A percentile compares a stretch with the other conserved stretches of the same genome.
Evolutionary conservation across 2,329 filamentous ascomycete species (phyloP).

Genomic region (Fusarium napiforme): DNA sequence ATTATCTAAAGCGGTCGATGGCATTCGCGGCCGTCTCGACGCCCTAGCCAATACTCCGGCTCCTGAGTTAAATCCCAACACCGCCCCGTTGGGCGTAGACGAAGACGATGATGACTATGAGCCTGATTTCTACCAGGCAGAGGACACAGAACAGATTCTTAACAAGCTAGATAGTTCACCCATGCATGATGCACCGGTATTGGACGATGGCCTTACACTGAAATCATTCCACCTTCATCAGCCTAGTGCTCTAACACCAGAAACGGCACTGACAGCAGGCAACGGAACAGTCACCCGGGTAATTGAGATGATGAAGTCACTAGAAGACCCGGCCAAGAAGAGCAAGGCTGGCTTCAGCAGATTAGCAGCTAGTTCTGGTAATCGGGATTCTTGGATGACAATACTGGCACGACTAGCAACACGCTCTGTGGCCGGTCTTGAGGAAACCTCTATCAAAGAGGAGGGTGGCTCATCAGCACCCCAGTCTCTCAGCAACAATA

Average conservation of each 20-base stretch:
- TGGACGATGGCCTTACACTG: constrained; percentile 66
- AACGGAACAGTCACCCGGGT: constrained; percentile 80
- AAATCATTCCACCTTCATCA: constrained; percentile 83
- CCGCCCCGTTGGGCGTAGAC: constrained; percentile 71
- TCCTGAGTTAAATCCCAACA: constrained; percentile 65
- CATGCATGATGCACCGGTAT: constrained; percentile 53
- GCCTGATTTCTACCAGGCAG: constrained; percentile 81
- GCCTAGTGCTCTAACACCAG: constrained; percentile 77
- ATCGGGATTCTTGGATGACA: constrained; percentile 90
- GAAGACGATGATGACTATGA: constrained; percentile 92
- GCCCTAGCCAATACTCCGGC: constrained; percentile 58
- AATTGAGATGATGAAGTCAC: constrained; percentile 78
- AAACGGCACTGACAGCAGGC: constrained; percentile 78
- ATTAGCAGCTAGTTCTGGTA: constrained; percentile 84
- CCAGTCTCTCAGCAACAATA: constrained; percentile 70
- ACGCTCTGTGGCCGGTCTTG: constrained; percentile 76
- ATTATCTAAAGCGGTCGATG: constrained; percentile 78
- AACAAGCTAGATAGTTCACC: constrained; percentile 80
- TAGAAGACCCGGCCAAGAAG: constrained; percentile 75
- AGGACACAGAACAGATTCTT: constrained; percentile 80
- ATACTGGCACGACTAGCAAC: constrained; percentile 88
- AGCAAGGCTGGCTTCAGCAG: constrained; percentile 81
- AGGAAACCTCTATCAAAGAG: constrained; percentile 66
- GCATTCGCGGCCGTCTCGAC: constrained; percentile 63
- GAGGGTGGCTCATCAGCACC: constrained; percentile 58